Conservation (phyloP, 2,329 filamentous ascomycete genomes). For the Colletotrichum melonis region DNA sequence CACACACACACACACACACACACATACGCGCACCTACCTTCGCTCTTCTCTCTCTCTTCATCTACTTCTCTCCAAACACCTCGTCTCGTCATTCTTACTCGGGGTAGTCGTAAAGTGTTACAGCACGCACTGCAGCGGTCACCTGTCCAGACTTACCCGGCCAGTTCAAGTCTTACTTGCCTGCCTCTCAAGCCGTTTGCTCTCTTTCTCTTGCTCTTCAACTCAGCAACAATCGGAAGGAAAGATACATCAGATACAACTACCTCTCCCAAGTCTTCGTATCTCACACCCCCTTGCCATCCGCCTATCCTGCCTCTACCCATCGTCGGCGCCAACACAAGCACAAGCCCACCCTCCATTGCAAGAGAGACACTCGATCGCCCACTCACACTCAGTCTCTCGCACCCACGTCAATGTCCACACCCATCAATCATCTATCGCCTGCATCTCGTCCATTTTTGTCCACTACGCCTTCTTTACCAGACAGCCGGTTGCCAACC, state of each 20-base stretch:
- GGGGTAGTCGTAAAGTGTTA: conserved; percentile 4
- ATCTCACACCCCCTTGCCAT: conserved; percentile 17
- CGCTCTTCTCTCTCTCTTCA: neutral
- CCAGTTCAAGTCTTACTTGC: neutral
- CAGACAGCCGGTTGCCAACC: conserved; percentile 26
- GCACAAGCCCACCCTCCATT: conserved; percentile 33
- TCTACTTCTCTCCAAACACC: conserved; percentile 5
- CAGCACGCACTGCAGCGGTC: neutral
- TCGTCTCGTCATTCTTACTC: neutral
- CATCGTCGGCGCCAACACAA: conserved; percentile 27
- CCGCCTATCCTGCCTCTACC: conserved; percentile 4
- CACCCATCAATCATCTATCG: conserved; percentile 28
- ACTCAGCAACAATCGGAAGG: neutral
- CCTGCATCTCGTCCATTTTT: conserved; percentile 31
- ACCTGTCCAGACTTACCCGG: conserved; percentile 7
- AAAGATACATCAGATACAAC: conserved; percentile 24
- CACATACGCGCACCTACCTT: neutral
- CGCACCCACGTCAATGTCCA: conserved; percentile 29
- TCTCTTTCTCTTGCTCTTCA: neutral
- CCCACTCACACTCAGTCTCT: conserved; percentile 18
- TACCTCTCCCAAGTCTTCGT: conserved; percentile 20
- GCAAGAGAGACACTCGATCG: conserved; percentile 23
- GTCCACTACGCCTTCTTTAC: conserved; percentile 26
- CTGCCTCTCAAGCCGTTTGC: neutral
- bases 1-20: neutral